Base-by-base conservation (phyloP, 306 rosid species). In the Abrus pulchellus region DNA sequence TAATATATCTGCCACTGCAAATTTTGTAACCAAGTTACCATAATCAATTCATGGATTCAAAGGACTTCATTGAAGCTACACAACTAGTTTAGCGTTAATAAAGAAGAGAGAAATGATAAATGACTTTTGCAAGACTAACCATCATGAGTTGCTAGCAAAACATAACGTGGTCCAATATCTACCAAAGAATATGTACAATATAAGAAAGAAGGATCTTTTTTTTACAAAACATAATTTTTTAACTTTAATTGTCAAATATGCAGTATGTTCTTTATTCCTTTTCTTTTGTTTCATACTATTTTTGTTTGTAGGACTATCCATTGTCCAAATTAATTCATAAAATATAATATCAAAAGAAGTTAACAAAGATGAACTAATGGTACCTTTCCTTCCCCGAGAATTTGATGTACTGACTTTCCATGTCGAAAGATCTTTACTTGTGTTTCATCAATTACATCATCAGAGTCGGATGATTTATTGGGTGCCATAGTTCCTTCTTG, bases 311-410 rank as follows among this genome's bases (percentile, higher is more conserved):
- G 45, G 74, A 44, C 66, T 53, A 65, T 77, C 54, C 8, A 36
- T 68, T 48, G 27, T 36, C 66, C 45, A 53, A 63, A 65, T 73
- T 38, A 80, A 41, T 40, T 52, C 20, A 41, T 43, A 69, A 34
- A 56, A 33, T 10, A 45, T 68, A 79, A 27, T 65, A 28, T 1
- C 34, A 57, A 45, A 7, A 64, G 41, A 52, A 53, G 14, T 5
- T 28, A 9, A 9, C 59, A 53, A 61, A 64, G 56, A 64, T 49
- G 54, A 77, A 63, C 36, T 76, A 64, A 27, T 8, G 36, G 20
- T 83, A 88, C 94, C 94, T 90, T 82, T 76, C 91, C 91, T 72
- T 90, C 91, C 62, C 97, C 94, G 52, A 88, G 90, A 75, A 88
- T 83, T 48, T 87, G 80, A 84, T 87, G 89, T 30, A 88, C 44